Base-by-base conservation (phyloP, 345 rosid genomes). In the Syzygium aqueum region DNA sequence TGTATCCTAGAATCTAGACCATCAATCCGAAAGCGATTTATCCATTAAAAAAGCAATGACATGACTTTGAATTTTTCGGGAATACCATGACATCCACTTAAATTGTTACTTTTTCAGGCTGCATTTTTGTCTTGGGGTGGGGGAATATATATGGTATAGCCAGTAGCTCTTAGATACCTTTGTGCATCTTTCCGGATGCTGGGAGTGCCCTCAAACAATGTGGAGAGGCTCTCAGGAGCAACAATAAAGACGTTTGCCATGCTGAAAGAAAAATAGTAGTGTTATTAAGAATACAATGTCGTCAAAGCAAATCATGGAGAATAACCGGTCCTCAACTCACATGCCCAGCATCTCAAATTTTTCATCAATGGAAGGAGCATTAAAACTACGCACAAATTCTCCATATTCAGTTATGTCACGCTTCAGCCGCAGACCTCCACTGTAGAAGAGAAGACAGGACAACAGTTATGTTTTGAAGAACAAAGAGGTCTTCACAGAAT, bases 371-470 rank as follows among this genome's bases (percentile, higher is more conserved):
- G 98, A 87, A 61, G 99, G 99, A 89, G 99, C 96, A 91, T 92
- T 91, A 87, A 98, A 98, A 88, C 96, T 92, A 73, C 94, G 95
- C 73, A 98, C 96, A 91, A 94, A 96, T 77, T 93, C 98, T 87
- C 94, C 97, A 89, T 98, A 98, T 93, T 94, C 99, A 3, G 93
- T 94, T 91, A 98, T 94, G 91, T 96, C 99, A 93, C 99, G 98
- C 91, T 98, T 96, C 94, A 96, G 93, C 88, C 96, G 95, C 88
- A 98, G 90, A 85, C 99, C 99, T 90, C 99, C 99, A 91, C 99
- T 95, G 90, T 87, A 89, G 28, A 84, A 86, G 52, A 86, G 37
- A 46, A 87, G 85, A 63, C 77, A 87, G 88, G 46, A 86, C 46
- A 88, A 87, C 84, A 56, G 59, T 85, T 77, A 87, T 19, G 56